A percentile compares a stretch with the other conserved stretches of the same genome.
Conservation (phyloP, 176 grass and related monocot species). For the Lolium perenne region DNA sequence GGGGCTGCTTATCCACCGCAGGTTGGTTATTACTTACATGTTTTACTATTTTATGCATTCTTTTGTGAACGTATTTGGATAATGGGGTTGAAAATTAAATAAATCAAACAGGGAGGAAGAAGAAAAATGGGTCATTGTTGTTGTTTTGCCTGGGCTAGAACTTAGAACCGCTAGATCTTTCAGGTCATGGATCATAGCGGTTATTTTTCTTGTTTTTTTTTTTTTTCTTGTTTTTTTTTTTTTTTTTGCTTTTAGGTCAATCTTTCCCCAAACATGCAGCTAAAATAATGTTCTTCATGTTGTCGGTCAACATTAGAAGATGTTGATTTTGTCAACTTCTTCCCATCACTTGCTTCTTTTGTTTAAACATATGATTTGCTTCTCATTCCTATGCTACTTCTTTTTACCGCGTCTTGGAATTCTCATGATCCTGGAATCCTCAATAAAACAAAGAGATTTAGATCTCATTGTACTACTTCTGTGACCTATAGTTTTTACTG, state of each 20-base stretch:
- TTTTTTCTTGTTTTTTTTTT: not conserved
- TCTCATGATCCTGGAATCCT: constrained; percentile 25
- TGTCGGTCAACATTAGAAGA: not conserved
- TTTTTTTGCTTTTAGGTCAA: not conserved
- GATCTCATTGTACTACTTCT: not conserved
- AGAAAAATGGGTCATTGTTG: not conserved
- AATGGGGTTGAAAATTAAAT: not conserved
- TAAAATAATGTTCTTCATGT: not conserved
- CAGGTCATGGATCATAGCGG: not conserved
- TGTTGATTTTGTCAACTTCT: not conserved
- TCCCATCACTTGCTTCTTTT: not conserved
- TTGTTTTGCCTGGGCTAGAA: not conserved
- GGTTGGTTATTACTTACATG: constrained; percentile 38
- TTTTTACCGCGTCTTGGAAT: not conserved
- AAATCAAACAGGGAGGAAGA: not conserved
- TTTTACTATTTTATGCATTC: constrained; percentile 8
- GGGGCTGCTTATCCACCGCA: constrained; percentile 68
- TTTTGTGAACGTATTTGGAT: not conserved
- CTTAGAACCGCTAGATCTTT: constrained; percentile 5
- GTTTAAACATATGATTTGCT: constrained; percentile 8
- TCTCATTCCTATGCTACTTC: not conserved
- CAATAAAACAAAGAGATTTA: not conserved
- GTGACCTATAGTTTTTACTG: not conserved
- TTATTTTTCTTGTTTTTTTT: constrained; percentile 4
- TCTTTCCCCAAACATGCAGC: not conserved